Percentiles rank a stretch among this genome's conserved stretches.
These are phyloP conservation scores for Monosporascus sp. DNA, from an alignment of 2,329 filamentous ascomycete genomes.

Conservation along the genomic window DNA sequence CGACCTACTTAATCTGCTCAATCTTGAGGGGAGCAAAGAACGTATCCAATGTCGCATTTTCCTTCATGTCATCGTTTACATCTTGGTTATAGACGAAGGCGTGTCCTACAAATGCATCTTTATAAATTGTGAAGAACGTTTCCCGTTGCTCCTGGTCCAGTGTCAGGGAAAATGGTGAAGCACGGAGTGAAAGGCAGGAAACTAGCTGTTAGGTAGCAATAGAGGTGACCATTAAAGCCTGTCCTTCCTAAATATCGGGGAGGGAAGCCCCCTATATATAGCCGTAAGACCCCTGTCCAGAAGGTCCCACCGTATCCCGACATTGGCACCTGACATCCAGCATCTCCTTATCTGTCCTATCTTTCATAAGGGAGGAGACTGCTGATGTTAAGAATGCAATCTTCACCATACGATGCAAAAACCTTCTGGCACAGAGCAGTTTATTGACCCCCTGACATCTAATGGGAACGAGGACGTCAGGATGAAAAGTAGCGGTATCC, in stretches of 20 bases:
- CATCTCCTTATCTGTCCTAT: background rate
- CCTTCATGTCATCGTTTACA: background rate
- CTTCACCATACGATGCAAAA: background rate
- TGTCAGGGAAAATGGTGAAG: too few relatives aligned
- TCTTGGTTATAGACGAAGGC: background rate
- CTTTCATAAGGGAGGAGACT: background rate
- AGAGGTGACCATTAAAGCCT: too few relatives aligned
- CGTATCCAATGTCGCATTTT: background rate
- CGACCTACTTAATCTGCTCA: too few relatives aligned
- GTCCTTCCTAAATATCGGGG: too few relatives aligned
- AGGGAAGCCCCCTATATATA: too few relatives aligned
- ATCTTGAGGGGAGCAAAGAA: too few relatives aligned
- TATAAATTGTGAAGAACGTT: background rate
- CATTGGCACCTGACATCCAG: too few relatives aligned
- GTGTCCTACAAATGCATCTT: background rate
- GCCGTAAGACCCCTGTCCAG: too few relatives aligned
- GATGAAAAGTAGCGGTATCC: background rate
- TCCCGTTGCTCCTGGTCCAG: too few relatives aligned
- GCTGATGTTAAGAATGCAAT: background rate
- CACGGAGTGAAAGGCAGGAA: too few relatives aligned
- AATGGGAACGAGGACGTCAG: background rate
- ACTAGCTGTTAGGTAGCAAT: too few relatives aligned
- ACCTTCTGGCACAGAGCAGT: background rate
- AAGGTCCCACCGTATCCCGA: too few relatives aligned
- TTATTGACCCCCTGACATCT: background rate